A percentile compares a stretch with the other conserved stretches of the same genome.
phyloP scores from a whole-genome alignment of 257 asterid genomes.

The Schizonepeta tenuifolia region DNA sequence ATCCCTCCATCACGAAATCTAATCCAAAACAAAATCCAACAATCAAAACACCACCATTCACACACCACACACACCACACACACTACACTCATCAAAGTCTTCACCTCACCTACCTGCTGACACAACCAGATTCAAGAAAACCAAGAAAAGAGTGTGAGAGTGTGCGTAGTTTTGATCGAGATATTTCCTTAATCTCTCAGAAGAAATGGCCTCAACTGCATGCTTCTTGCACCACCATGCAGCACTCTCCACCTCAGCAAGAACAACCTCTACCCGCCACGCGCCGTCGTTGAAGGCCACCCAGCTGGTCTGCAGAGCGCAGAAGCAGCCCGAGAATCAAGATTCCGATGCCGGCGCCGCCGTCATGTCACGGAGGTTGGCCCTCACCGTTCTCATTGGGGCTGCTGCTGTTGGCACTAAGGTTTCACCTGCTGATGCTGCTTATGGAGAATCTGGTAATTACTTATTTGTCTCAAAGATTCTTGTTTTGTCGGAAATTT shows the following conservation, averaged over 20 bases:
- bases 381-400: conserved; percentile 68
- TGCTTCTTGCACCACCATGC: conserved; percentile 67
- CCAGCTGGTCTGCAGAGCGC: conserved; percentile 67
- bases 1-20: conserved; percentile 56
- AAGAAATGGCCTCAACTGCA: conserved; percentile 69
- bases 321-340: conserved; percentile 36
- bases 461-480: background rate
- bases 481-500: no score
- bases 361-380: conserved; percentile 64
- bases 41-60: conserved; percentile 40
- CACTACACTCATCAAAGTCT: conserved; percentile 18
- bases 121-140: conserved; percentile 17
- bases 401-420: conserved; percentile 75
- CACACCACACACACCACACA: conserved; percentile 30
- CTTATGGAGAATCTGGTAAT: conserved; percentile 87
- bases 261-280: conserved; percentile 43
- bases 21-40: conserved; percentile 49
- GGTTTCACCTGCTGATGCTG: conserved; percentile 87
- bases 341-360: conserved; percentile 31
- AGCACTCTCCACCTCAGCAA: conserved; percentile 50
- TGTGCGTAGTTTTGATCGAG: background rate
- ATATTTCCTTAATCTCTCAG: background rate
- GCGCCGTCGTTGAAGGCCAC: conserved; percentile 41
- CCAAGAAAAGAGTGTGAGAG: background rate
- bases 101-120: background rate